Evolutionary conservation across 2,329 filamentous ascomycete genomes (phyloP).

Genomic region (Elsinoe fawcettii): DNA sequence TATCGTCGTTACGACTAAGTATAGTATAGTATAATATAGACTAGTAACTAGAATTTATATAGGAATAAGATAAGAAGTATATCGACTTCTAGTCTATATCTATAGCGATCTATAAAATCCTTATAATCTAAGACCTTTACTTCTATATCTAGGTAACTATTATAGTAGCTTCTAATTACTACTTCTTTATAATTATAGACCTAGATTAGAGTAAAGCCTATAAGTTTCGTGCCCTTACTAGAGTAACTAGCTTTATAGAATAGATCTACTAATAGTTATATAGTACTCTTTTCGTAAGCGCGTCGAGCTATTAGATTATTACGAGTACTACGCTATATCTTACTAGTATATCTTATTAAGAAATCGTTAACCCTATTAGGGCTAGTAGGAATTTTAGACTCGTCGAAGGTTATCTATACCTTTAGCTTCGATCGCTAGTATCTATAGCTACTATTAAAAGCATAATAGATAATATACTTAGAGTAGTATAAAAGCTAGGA

Average conservation of each 20-base stretch:
- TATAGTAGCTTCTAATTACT: conserved; percentile 51
- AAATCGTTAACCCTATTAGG: too few relatives aligned
- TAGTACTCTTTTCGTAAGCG: too few relatives aligned
- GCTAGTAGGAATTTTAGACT: too few relatives aligned
- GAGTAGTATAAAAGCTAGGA: too few relatives aligned
- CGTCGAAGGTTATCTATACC: too few relatives aligned
- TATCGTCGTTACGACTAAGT: conserved; percentile 52
- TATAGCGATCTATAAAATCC: conserved; percentile 39
- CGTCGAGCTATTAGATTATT: too few relatives aligned
- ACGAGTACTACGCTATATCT: too few relatives aligned
- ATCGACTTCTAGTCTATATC: conserved; percentile 46
- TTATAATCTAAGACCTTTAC: conserved; percentile 22
- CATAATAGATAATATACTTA: too few relatives aligned
- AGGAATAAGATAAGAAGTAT: conserved; percentile 61
- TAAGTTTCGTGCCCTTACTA: conserved; percentile 53
- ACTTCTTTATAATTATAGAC: conserved; percentile 51
- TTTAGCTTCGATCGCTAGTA: too few relatives aligned
- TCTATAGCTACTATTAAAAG: too few relatives aligned
- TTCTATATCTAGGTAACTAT: conserved; percentile 46
- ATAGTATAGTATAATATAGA: conserved; percentile 62
- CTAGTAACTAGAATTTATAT: conserved; percentile 67
- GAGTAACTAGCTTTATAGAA: conserved; percentile 69
- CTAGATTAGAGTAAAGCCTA: conserved; percentile 53
- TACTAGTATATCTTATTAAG: too few relatives aligned
- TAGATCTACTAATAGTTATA: conserved; percentile 57